Conservation (phyloP, 1,284 basidiomycete species). For the Veloboletus limbatus region DNA sequence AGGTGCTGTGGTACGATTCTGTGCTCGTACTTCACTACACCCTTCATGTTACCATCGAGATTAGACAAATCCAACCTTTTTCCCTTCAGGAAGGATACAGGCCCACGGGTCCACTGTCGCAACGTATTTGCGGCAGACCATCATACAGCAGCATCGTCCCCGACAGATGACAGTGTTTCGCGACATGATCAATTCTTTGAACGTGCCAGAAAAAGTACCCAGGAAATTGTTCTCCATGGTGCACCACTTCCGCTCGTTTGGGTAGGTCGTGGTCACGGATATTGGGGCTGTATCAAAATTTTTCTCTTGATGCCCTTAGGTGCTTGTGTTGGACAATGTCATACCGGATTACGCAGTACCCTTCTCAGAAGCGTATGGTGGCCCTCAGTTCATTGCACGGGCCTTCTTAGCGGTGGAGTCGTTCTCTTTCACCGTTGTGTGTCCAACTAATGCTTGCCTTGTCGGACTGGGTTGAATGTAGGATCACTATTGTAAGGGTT, state of each 20-base stretch:
- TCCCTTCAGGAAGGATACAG: slow-evolving; percentile 19
- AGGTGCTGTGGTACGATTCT: slow-evolving; percentile 1
- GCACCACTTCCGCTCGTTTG: slow-evolving; percentile 27
- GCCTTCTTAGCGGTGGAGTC: slow-evolving; percentile 24
- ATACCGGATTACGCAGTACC: slow-evolving; percentile 31
- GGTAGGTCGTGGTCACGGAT: slow-evolving; percentile 14
- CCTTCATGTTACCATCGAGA: slow-evolving; percentile 16
- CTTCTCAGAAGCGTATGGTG: slow-evolving; percentile 23
- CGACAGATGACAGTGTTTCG: not conserved
- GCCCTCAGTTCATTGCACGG: slow-evolving; percentile 31
- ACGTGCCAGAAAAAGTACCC: slow-evolving; percentile 11
- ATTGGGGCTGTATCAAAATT: not conserved
- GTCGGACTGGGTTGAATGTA: slow-evolving; percentile 2
- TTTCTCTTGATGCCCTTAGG: slow-evolving; percentile 12
- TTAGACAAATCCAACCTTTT: slow-evolving; percentile 14
- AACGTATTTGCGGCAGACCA: slow-evolving; percentile 16
- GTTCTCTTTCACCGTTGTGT: not conserved
- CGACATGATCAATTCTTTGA: slow-evolving; percentile 7
- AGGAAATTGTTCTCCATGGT: slow-evolving; percentile 14
- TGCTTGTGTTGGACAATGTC: slow-evolving; percentile 29
- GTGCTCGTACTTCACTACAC: slow-evolving; percentile 1
- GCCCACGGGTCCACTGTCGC: slow-evolving; percentile 24
- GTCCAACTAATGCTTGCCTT: not conserved
- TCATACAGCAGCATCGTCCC: not conserved
- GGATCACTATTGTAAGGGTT: slow-evolving; percentile 29